These are phyloP conservation scores for Ascoidea rubescens DNA, from an alignment of 805 yeast species.

Conservation along the genomic window DNA sequence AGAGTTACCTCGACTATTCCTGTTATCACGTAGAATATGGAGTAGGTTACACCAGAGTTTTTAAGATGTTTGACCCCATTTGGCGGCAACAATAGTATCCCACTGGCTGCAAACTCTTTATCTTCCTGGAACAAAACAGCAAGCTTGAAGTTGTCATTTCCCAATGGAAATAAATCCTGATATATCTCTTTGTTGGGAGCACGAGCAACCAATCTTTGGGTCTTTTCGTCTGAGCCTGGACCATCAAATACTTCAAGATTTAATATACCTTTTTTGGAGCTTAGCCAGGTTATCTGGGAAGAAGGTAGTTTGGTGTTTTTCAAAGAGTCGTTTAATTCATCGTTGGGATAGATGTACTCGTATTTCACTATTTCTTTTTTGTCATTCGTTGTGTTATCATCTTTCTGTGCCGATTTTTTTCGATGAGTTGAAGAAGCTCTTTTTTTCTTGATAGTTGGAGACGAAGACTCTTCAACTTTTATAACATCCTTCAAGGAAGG, in stretches of 20 bases:
- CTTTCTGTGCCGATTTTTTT: slow-evolving; percentile 7
- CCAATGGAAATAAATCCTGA: slow-evolving; percentile 23
- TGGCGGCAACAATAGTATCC: slow-evolving; percentile 51
- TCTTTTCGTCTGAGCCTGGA: slow-evolving; percentile 31
- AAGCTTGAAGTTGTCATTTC: slow-evolving; percentile 41
- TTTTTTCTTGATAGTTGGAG: not conserved
- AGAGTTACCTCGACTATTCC: slow-evolving; percentile 62
- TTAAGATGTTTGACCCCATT: slow-evolving; percentile 47
- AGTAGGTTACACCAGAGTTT: slow-evolving; percentile 50
- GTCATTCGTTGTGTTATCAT: slow-evolving; percentile 5
- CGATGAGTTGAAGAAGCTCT: not conserved
- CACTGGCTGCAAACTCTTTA: slow-evolving; percentile 56
- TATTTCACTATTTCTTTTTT: slow-evolving; percentile 10
- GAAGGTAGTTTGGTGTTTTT: slow-evolving; percentile 11
- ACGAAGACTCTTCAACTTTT: slow-evolving; percentile 19
- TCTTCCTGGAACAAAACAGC: slow-evolving; percentile 53
- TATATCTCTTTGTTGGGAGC: slow-evolving; percentile 41
- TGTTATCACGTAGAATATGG: slow-evolving; percentile 59
- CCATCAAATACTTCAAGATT: slow-evolving; percentile 35
- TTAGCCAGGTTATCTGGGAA: slow-evolving; percentile 24
- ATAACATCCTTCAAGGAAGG: slow-evolving; percentile 47
- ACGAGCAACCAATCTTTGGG: slow-evolving; percentile 44
- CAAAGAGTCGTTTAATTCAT: slow-evolving; percentile 14
- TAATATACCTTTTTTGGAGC: slow-evolving; percentile 31
- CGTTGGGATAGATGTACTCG: not conserved